Percentiles rank a stretch among this genome's conserved stretches.
Evolutionary conservation across 148 eudicot species (phyloP).

Genomic region (Silene uniflora): DNA sequence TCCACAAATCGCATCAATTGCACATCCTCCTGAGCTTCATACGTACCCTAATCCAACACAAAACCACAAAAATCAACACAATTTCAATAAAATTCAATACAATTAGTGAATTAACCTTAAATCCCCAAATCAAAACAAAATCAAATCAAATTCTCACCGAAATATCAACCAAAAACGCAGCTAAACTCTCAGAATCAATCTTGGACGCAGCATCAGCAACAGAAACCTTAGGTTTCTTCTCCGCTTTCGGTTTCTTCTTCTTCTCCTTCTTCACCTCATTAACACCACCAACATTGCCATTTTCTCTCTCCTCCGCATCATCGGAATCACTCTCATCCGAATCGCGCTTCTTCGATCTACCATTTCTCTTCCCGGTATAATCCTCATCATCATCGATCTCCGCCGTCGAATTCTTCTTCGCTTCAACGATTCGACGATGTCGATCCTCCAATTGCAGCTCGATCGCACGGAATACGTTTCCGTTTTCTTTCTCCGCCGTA

Average conservation of each 20-base stretch:
- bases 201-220: conserved; percentile 64
- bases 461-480: conserved; percentile 42
- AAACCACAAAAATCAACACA: neutral
- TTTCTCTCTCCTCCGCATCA: conserved; percentile 36
- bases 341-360: conserved; percentile 42
- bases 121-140: neutral
- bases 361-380: neutral
- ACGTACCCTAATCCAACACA: conserved; percentile 37
- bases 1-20: conserved; percentile 85
- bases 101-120: neutral
- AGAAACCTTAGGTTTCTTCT: conserved; percentile 67
- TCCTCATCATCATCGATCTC: conserved; percentile 9
- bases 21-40: conserved; percentile 58
- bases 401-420: conserved; percentile 39
- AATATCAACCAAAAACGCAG: conserved; percentile 47
- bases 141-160: conserved; percentile 35
- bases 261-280: conserved; percentile 35
- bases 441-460: conserved; percentile 67
- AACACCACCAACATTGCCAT: conserved; percentile 21
- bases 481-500: conserved; percentile 16
- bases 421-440: conserved; percentile 43
- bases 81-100: conserved; percentile 6
- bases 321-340: conserved; percentile 44
- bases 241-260: conserved; percentile 51
- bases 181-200: conserved; percentile 54